These are phyloP conservation scores for Hyaloraphidium curvatum DNA, from an alignment of 192 early-diverging fungal genomes.

Conservation along the genomic window DNA sequence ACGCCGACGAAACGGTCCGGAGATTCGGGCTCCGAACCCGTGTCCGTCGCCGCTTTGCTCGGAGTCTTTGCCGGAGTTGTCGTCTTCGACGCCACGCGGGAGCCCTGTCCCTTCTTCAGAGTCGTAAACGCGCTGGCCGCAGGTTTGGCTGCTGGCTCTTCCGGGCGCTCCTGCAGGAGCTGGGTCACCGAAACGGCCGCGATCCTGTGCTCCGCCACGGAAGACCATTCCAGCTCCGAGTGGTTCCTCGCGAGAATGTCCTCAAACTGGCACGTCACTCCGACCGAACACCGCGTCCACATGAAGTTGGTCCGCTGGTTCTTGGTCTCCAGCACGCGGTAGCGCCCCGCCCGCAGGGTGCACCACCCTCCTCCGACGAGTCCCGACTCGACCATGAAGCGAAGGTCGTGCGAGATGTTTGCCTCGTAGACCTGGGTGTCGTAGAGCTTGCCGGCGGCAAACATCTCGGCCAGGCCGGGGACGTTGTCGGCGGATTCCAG, in stretches of 20 bases:
- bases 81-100: too few relatives aligned
- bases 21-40: too few relatives aligned
- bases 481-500: not conserved
- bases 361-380: not conserved
- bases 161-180: not conserved
- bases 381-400: not conserved
- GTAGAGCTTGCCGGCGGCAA: not conserved
- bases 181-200: not conserved
- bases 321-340: slow-evolving; percentile 1
- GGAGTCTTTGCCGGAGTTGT: too few relatives aligned
- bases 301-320: too few relatives aligned
- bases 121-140: not conserved
- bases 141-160: not conserved
- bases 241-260: not conserved
- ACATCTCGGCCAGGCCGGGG: not conserved
- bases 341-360: not conserved
- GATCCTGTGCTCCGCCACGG: not conserved
- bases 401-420: not conserved
- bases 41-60: too few relatives aligned
- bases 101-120: too few relatives aligned
- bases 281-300: not conserved
- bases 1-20: too few relatives aligned
- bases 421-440: not conserved
- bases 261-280: not conserved
- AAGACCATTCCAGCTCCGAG: not conserved